A percentile compares a stretch with the other conserved stretches of the same genome.
These are phyloP conservation scores for Candida insectalens DNA, from an alignment of 805 yeast genomes.

Conservation along the genomic window DNA sequence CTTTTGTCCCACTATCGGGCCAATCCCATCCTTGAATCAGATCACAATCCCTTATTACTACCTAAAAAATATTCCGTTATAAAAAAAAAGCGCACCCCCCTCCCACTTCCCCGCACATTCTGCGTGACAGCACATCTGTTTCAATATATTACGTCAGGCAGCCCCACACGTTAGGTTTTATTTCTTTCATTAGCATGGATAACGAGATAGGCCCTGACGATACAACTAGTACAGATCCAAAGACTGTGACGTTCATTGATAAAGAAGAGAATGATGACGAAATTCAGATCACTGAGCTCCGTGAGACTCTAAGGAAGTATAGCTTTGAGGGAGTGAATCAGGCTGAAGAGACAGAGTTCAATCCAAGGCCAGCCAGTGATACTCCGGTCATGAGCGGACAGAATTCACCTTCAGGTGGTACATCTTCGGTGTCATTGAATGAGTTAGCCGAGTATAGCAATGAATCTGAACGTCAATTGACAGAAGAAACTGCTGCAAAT, in stretches of 20 bases:
- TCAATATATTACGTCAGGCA: too few species aligned
- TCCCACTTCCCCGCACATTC: too few species aligned
- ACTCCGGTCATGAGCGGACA: conserved; percentile 57
- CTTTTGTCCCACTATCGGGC: too few species aligned
- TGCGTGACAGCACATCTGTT: too few species aligned
- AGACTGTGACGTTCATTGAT: not conserved
- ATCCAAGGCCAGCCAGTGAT: conserved; percentile 64
- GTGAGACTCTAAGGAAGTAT: not conserved
- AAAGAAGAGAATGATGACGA: not conserved
- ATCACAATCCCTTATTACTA: too few species aligned
- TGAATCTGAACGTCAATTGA: conserved; percentile 7
- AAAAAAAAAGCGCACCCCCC: too few species aligned
- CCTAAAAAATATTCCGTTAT: too few species aligned
- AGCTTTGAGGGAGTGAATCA: conserved; percentile 3
- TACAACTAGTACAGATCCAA: not conserved
- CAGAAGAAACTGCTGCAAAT: conserved; percentile 18
- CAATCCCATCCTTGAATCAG: too few species aligned
- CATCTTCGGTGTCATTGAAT: conserved; percentile 18
- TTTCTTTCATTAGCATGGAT: not conserved
- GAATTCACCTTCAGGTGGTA: conserved; percentile 38
- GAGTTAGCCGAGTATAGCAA: conserved; percentile 19
- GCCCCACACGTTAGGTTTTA: too few species aligned
- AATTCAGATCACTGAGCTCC: not conserved
- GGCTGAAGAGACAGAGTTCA: conserved; percentile 27
- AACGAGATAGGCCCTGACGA: not conserved